These are phyloP conservation scores for Saccharomycopsis sp. DNA, from an alignment of 805 yeast genomes.

Conservation along the genomic window DNA sequence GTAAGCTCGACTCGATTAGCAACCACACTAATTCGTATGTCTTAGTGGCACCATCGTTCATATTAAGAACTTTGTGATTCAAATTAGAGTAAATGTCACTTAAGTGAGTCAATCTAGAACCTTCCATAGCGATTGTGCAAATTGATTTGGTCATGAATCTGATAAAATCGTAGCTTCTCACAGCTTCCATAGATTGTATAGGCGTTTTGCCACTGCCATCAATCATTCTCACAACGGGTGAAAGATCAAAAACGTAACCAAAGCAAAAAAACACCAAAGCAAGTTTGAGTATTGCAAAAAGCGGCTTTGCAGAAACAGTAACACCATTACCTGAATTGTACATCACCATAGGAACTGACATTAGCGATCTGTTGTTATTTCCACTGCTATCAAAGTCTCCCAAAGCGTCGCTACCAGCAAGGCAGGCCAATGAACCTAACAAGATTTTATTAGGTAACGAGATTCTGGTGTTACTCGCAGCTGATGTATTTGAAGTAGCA, in stretches of 20 bases:
- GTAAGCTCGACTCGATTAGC: conserved; percentile 5
- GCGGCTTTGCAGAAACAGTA: conserved; percentile 24
- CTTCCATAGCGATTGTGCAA: background rate
- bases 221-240: conserved; percentile 22
- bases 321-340: conserved; percentile 27
- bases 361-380: conserved; percentile 36
- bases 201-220: background rate
- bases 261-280: conserved; percentile 25
- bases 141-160: background rate
- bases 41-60: background rate
- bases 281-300: conserved; percentile 27
- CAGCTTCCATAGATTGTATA: background rate
- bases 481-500: conserved; percentile 13
- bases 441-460: conserved; percentile 40
- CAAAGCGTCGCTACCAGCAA: conserved; percentile 54
- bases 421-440: conserved; percentile 58
- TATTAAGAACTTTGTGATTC: background rate
- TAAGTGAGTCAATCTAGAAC: background rate
- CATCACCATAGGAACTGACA: conserved; percentile 40
- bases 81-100: background rate
- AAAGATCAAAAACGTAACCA: conserved; percentile 23
- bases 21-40: background rate
- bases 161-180: background rate
- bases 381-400: conserved; percentile 42
- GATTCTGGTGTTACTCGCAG: conserved; percentile 3